Evolutionary conservation across 2,329 filamentous ascomycete species (phyloP), one percentile per base, ranked within the genome.

Genomic region (Fusarium fracticaudum): DNA sequence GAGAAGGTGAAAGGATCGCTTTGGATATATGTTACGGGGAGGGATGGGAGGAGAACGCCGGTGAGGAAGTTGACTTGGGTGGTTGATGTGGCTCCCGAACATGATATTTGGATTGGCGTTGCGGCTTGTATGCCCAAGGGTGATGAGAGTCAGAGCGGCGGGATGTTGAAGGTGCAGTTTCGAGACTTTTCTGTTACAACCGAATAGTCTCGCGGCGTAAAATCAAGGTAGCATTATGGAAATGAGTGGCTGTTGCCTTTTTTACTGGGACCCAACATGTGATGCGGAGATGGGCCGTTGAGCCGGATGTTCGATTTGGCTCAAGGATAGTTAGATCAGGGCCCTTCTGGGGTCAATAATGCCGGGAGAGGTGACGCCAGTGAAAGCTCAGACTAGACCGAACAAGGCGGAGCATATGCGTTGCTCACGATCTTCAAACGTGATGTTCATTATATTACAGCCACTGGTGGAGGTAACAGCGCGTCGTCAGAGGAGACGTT

Each of bases 31-130:
- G 35, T 48, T 8, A 57, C 41, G 0, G 64, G n/a, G 0, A 18
- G 20, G 13, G 29, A 65, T 29, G 60, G 64, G 14, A 22, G n/a
- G 13, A 55, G 60, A 5, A 66, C 18, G 8, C 47, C 60, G 3
- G 43, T 65, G 8, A 65, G 64, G 6, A 66, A 66, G 5, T 20
- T 65, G 48, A 66, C 64, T 6, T 65, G 64, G 64, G 35, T 66
- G 1, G 63, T 66, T 26, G 64, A 66, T 14, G 17, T 11, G 5
- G 24, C 63, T 11, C 60, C 40, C 0, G 6, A 37, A 4, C 13
- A 35, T 11, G 29, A 57, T 7, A 17, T 66, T 1, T 66, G 64
- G 64, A 41, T 66, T 26, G 64, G 64, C 2, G 60, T 58, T 1
- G 41, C 60, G 29, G 64, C 48, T 15, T 66, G 64, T 17, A 66